Evolutionary conservation across 495 filamentous ascomycete species (phyloP).

Genomic region (Trichoderma orchidacearum): DNA sequence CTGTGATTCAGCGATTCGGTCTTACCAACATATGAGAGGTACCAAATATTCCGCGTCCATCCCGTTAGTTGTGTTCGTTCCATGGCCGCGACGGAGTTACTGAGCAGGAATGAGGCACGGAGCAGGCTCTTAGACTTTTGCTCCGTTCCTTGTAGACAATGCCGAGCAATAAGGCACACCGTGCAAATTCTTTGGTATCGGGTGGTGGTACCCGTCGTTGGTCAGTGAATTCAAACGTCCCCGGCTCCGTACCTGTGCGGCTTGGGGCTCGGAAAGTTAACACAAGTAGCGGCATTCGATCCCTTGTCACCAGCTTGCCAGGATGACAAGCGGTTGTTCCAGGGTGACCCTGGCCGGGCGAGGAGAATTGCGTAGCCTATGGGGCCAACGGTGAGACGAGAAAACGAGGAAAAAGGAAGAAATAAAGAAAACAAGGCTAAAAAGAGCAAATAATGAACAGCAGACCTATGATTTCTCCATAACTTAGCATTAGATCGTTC

Average conservation of each 20-base stretch:
- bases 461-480: not conserved
- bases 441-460: not conserved
- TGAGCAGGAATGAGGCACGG: too few relatives aligned
- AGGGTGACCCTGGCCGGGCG: not conserved
- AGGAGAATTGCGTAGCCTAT: not conserved
- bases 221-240: not conserved
- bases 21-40: too few relatives aligned
- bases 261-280: not conserved
- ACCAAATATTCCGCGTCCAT: too few relatives aligned
- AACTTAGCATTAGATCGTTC: not conserved
- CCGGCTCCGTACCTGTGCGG: not conserved
- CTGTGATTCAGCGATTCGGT: too few relatives aligned
- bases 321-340: not conserved
- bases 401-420: not conserved
- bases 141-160: too few relatives aligned
- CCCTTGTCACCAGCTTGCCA: not conserved
- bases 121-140: too few relatives aligned
- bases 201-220: not conserved
- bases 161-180: too few relatives aligned
- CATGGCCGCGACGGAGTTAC: too few relatives aligned
- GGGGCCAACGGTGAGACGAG: not conserved
- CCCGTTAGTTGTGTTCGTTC: too few relatives aligned
- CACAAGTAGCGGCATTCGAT: not conserved
- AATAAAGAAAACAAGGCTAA: not conserved
- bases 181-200: too few relatives aligned